Evolutionary conservation across 148 eudicot genomes (phyloP).

Genomic region (Polygonum maritimum): DNA sequence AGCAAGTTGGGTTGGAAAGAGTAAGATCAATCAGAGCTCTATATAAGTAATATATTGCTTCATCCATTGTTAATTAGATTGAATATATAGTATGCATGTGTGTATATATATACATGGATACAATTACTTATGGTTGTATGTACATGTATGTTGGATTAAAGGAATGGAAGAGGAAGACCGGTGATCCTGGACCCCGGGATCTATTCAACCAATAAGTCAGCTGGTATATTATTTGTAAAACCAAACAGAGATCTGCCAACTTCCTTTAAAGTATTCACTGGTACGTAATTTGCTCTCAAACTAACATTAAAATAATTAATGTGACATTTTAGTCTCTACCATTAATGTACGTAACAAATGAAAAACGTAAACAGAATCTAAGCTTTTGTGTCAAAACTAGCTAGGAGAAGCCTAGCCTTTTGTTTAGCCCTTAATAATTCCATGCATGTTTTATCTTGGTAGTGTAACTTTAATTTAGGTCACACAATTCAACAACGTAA

Average conservation of each 20-base stretch:
- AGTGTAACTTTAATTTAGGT: too few relatives aligned
- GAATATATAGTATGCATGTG: neutral
- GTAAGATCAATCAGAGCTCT: constrained; percentile 27
- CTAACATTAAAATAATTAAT: too few relatives aligned
- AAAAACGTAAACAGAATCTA: too few relatives aligned
- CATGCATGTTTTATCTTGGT: too few relatives aligned
- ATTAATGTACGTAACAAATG: too few relatives aligned
- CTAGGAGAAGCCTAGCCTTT: too few relatives aligned
- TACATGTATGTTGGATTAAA: constrained; percentile 17
- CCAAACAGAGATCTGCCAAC: constrained; percentile 74
- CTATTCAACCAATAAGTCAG: constrained; percentile 45
- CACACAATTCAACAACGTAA: too few relatives aligned
- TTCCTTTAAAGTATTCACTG: constrained; percentile 71
- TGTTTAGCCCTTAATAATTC: too few relatives aligned
- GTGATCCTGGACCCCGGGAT: constrained; percentile 84
- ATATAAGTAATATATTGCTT: neutral
- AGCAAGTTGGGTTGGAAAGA: constrained; percentile 81
- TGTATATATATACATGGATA: neutral
- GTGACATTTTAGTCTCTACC: too few relatives aligned
- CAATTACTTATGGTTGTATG: neutral
- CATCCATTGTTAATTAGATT: neutral
- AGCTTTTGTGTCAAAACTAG: too few relatives aligned
- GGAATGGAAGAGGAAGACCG: constrained; percentile 69
- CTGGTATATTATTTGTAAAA: constrained; percentile 50
- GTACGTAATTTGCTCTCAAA: constrained; percentile 24